phyloP scores from a whole-genome alignment of 2,329 filamentous ascomycete species.

The Emydomyces testavorans region DNA sequence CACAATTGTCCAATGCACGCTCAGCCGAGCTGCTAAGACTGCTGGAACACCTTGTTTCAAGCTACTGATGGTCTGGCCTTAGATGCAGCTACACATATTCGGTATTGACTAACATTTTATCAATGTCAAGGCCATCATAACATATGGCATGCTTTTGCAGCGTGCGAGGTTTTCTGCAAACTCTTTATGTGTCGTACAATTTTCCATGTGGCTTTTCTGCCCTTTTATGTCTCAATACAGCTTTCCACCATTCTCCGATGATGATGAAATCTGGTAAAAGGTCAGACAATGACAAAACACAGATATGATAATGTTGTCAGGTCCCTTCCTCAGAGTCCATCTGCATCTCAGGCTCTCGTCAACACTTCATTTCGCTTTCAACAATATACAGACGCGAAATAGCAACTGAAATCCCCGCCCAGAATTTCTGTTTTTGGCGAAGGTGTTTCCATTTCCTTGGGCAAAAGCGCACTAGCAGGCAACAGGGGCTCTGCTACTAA shows the following conservation, averaged over 20 bases:
- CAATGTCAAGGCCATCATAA: too few relatives aligned
- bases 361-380: not conserved
- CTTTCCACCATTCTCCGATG: conserved; percentile 27
- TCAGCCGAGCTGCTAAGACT: too few relatives aligned
- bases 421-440: not conserved
- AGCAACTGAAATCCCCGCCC: not conserved
- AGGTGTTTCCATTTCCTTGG: not conserved
- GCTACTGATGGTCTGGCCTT: too few relatives aligned
- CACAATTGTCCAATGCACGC: too few relatives aligned
- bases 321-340: not conserved
- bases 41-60: too few relatives aligned
- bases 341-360: not conserved
- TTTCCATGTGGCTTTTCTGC: not conserved
- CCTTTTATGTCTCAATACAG: not conserved
- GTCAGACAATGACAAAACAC: conserved; percentile 26
- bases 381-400: not conserved
- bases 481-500: conserved; percentile 1
- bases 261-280: conserved; percentile 38
- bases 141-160: too few relatives aligned
- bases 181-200: too few relatives aligned
- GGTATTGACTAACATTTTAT: too few relatives aligned
- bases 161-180: too few relatives aligned
- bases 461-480: conserved; percentile 7
- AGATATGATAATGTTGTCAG: conserved; percentile 2
- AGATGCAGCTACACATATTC: too few relatives aligned